Percentiles rank a stretch among this genome's conserved stretches.
These are phyloP conservation scores for Phytophthora meadii DNA, from an alignment of 352 stramenopile genomes.

Conservation along the genomic window DNA sequence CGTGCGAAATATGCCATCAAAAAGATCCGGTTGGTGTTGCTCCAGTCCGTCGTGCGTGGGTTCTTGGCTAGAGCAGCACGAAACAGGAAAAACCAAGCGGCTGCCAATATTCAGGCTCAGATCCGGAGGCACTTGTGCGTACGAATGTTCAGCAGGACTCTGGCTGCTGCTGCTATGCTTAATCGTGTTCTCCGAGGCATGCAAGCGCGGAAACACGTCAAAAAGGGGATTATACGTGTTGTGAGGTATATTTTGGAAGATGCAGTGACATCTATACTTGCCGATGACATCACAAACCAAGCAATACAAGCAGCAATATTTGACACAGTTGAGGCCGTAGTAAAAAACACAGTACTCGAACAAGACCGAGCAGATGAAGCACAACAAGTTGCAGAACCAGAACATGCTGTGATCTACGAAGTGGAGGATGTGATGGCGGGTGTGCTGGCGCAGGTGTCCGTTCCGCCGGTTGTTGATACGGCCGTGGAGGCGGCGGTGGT, in stretches of 20 bases:
- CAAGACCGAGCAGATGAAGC: too few species aligned
- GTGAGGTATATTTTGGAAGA: constrained; percentile 9
- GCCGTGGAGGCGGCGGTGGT: neutral
- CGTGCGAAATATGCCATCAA: constrained; percentile 37
- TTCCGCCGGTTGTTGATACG: neutral
- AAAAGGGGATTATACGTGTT: constrained; percentile 7
- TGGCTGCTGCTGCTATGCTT: constrained; percentile 30
- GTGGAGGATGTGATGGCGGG: neutral
- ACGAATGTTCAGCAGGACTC: constrained; percentile 18
- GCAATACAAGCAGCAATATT: constrained; percentile 6
- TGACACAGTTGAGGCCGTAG: constrained; percentile 7
- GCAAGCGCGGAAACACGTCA: constrained; percentile 21
- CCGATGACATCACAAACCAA: constrained; percentile 1
- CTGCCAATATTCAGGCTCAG: constrained; percentile 39
- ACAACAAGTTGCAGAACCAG: too few species aligned
- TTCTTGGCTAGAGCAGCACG: constrained; percentile 23
- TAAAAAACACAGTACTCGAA: neutral
- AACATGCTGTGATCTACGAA: neutral
- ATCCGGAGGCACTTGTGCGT: constrained; percentile 28
- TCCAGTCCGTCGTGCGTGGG: constrained; percentile 40
- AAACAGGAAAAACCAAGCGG: constrained; percentile 24
- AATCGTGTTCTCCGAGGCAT: constrained; percentile 47
- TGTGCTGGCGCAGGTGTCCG: too few species aligned
- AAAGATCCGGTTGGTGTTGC: constrained; percentile 37
- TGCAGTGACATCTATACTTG: constrained; percentile 10